phyloP scores from a whole-genome alignment of 2,329 filamentous ascomycete genomes.

The Diaporthe citrichinensis region DNA sequence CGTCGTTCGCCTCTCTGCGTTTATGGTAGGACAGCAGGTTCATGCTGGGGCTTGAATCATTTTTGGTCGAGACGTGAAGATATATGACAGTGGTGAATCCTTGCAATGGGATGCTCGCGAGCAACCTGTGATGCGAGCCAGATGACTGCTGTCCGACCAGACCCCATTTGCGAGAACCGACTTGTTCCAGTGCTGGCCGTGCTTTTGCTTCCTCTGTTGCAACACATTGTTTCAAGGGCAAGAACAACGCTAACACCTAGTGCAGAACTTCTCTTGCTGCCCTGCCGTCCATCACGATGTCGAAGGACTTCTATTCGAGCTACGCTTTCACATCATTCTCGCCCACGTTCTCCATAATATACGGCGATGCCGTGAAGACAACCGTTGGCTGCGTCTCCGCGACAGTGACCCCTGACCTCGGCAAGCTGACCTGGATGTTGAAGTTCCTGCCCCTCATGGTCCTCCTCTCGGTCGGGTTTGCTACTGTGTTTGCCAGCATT shows the following conservation, averaged over 20 bases:
- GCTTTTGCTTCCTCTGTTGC: neutral
- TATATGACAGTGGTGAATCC: neutral
- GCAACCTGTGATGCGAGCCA: neutral
- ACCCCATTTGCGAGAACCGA: neutral
- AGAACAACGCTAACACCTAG: neutral
- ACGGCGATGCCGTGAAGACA: constrained; percentile 76
- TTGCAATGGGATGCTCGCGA: neutral
- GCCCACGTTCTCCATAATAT: constrained; percentile 79
- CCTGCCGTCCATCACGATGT: constrained; percentile 81
- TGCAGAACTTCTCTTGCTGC: constrained; percentile 51
- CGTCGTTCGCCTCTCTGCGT: neutral
- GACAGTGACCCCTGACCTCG: constrained; percentile 87
- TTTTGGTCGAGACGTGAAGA: constrained; percentile 38
- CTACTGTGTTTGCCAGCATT: constrained; percentile 86
- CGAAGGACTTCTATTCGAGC: constrained; percentile 81
- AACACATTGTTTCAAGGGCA: neutral
- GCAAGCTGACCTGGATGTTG: constrained; percentile 76
- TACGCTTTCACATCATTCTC: constrained; percentile 90
- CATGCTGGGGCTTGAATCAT: neutral
- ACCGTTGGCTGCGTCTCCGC: constrained; percentile 85
- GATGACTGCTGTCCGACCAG: neutral
- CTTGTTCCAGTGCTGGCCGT: neutral
- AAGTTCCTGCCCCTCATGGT: constrained; percentile 84
- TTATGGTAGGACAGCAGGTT: constrained; percentile 29
- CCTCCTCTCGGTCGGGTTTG: constrained; percentile 83